Conservation (phyloP, 164 flowering plant genomes). For the Magnolia officinalis region DNA sequence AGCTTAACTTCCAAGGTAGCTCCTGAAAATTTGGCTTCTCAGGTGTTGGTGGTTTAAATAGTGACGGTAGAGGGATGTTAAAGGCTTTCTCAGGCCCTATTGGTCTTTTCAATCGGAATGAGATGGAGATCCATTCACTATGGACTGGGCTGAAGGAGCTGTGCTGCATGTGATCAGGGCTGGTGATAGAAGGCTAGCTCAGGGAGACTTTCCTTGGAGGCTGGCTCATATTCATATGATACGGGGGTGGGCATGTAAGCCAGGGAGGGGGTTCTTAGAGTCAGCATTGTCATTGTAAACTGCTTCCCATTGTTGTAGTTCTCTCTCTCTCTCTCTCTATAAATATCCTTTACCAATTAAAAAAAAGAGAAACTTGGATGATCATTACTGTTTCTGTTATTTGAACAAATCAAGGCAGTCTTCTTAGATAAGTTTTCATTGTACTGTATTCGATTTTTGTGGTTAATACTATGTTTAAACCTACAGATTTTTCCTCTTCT, state of each 20-base stretch:
- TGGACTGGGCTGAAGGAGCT: neutral
- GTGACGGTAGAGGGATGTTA: too few relatives aligned
- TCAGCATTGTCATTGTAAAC: neutral
- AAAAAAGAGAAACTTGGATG: too few relatives aligned
- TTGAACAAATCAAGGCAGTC: neutral
- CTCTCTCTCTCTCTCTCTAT: neutral
- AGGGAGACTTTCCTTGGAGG: neutral
- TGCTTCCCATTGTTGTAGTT: neutral
- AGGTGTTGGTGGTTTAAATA: too few relatives aligned
- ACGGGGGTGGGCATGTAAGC: neutral
- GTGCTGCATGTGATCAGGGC: neutral
- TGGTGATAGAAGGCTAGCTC: neutral
- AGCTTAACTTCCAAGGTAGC: too few relatives aligned
- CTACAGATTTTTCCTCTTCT: conserved; percentile 40
- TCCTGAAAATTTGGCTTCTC: too few relatives aligned
- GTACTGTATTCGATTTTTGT: conserved; percentile 5
- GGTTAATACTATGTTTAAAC: conserved; percentile 19
- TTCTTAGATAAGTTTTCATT: neutral
- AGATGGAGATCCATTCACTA: neutral
- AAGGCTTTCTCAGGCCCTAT: neutral
- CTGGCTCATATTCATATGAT: neutral
- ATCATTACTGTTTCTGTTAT: neutral
- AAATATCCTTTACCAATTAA: too few relatives aligned
- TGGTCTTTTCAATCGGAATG: neutral
- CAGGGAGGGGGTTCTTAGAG: neutral